Base-by-base conservation (phyloP, 164 flowering plant genomes). In the Sextonia rubra region DNA sequence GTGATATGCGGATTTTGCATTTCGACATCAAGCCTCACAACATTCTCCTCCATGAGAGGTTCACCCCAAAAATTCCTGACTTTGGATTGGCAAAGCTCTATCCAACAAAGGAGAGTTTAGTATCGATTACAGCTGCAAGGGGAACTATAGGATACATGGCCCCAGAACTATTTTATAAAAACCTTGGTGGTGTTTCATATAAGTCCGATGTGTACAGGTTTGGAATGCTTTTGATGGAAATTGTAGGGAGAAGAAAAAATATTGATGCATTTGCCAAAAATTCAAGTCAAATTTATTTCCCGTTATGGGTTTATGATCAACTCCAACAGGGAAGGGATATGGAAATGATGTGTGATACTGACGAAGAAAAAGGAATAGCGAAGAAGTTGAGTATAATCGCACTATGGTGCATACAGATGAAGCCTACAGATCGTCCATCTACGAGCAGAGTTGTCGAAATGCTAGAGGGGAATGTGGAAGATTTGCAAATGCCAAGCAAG, bases 1-100 rank as follows among this genome's bases (percentile, higher is more conserved):
- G 74, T 20, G 68, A 63, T 11, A 44, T 26, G 58, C 37, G 66
- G 29, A 71, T 71, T 26, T 20, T 71, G 7, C 74, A 71, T 63
- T 64, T 71, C n/a, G 74, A 71, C 60, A 71, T 71, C 73, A 71
- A 71, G 60, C 68, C 74, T 32, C 68, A 71, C 24, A 71, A 71
- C 23, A 71, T 71, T 6, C 30, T 71, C 3, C 60, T 71, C 1
- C 47, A 71, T 25, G 58, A 71, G 6, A 32, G 62, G 12, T 71
- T 71, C 24, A 37, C 17, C 1, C 68, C 73, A 61, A 71, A 71
- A 20, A 37, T 71, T 44, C 47, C 74, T 4, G 68, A 71, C 23
- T 71, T 71, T 47, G 74, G 60, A 12, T 60, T 60, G 1, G 68
- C 74, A 61, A 71, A 71, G 55, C 47, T 62, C 18, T 44, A 62